Base-by-base conservation (phyloP, 129 eudicot genomes). In the Solidago caesia region DNA sequence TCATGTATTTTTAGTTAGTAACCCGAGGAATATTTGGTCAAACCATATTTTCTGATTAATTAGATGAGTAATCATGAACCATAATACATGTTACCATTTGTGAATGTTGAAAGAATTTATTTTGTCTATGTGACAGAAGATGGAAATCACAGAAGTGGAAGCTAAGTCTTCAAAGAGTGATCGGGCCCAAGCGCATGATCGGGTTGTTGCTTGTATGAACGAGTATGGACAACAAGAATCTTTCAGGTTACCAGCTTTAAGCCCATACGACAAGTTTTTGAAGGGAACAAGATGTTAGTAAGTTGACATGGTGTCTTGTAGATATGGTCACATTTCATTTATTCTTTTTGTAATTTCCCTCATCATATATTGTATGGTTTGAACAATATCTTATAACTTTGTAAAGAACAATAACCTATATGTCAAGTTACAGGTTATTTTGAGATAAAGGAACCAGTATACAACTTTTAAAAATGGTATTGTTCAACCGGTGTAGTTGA, bases 201-300 rank as follows among this genome's bases (percentile, higher is more conserved):
- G 48, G 64, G 72, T 74, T 7, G n/a, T 61, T 25, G 26, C 74
- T 6, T 77, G 83, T 75, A 75, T 86, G 7, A 72, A 65, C 13
- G 85, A 87, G 77, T 79, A 70, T 33, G 82, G 64, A 25, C 86
- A 79, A 58, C 85, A 79, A 33, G 83, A 84, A 44, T 85, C 89
- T 13, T 90, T 90, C 74, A 78, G 84, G 77, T 73, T 90, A 71
- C 96, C 96, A 44, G 88, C 92, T 52, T 71, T 90, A 74, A 85
- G 91, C 81, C 92, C 96, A 10, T 90, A 87, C 48, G 92, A 90
- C 81, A 90, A 87, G 72, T 87, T 90, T 82, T 77, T 90, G 71
- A 85, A 84, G 75, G 85, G 90, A 45, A 75, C 96, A 26, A 91
- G 85, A 74, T 83, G 88, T 85, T 90, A 74, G 72, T 56, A 48